Evolutionary conservation across 2,329 filamentous ascomycete genomes (phyloP).

Genomic region (Colletotrichum tropicicola): DNA sequence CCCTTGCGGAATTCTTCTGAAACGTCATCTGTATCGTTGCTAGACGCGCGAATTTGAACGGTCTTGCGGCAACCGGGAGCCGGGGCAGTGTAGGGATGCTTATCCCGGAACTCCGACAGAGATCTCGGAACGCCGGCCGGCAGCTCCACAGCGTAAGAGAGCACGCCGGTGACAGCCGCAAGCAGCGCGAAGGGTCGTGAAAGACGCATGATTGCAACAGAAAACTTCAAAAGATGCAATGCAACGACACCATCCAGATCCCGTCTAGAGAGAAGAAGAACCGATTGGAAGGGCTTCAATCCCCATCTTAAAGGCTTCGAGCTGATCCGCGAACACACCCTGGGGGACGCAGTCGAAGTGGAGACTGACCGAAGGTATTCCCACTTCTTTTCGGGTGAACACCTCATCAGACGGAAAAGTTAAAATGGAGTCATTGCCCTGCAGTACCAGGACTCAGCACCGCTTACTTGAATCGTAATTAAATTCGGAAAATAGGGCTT

Average conservation of each 20-base stretch:
- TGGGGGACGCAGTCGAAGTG: background rate
- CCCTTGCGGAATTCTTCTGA: conserved; percentile 64
- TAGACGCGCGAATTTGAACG: conserved; percentile 43
- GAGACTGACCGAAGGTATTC: conserved; percentile 18
- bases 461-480: background rate
- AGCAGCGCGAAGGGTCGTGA: conserved; percentile 4
- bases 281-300: background rate
- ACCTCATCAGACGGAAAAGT: conserved; percentile 21
- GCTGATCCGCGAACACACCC: background rate
- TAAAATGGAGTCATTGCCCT: background rate
- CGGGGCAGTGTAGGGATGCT: conserved; percentile 24
- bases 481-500: conserved; percentile 9
- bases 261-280: background rate
- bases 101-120: conserved; percentile 28
- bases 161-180: conserved; percentile 8
- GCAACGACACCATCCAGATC: conserved; percentile 6
- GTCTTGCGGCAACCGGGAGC: conserved; percentile 23
- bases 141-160: conserved; percentile 22
- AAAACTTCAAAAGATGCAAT: conserved; percentile 3
- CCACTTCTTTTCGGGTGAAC: conserved; percentile 24
- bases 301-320: conserved; percentile 11
- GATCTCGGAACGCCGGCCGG: conserved; percentile 28
- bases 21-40: conserved; percentile 64
- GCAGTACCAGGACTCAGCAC: background rate
- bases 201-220: conserved; percentile 7